Base-by-base conservation (phyloP, 768 basidiomycete genomes). In the Austroboletus festivus region DNA sequence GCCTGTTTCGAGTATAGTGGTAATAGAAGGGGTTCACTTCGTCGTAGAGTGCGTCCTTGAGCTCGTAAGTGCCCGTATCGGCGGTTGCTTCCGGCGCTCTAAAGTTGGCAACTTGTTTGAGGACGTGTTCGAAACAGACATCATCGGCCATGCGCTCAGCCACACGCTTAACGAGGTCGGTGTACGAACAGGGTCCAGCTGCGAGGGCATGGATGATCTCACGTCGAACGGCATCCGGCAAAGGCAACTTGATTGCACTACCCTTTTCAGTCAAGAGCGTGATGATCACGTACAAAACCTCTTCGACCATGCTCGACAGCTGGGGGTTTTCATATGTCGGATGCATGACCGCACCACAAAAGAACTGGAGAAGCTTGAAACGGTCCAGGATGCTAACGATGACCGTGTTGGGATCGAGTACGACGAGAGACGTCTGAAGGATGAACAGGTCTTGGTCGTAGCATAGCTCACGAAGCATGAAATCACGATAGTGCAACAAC, bases 11-110 rank as follows among this genome's bases (percentile, higher is more conserved):
- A 15, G 90, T 86, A 65, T 96, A 97, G 62, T 97, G 94, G 62
- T 87, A 89, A 73, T 94, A 96, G 71, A 93, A 96, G 0, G 94
- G 93, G 59, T 97, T 89, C 54, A 97, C 87, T 54, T 96, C 89
- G 52, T 84, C 86, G 65, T 82, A 93, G 18, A 73, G 75, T 56
- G 86, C 88, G 39, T 91, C 82, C 63, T 84, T 87, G 45, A 98
- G 80, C 52, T 93, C 85, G 68, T 97, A 98, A n/a, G 81, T 70
- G 0, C 96, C 95, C 0, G 77, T 77, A 56, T 95, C 93, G 2
- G 83, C 73, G 1, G 81, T 81, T 0, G 79, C 78, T 60, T 90
- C 90, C 0, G 95, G 94, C 2, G 84, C 71, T 40, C 81, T 81
- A 77, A 94, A 95, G 52, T 77, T 80, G 9, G 94, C 85, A 12